Percentiles rank a stretch among this genome's conserved stretches.
Evolutionary conservation across 805 yeast species (phyloP).

Genomic region (Zygosaccharomyces gambellarensis): DNA sequence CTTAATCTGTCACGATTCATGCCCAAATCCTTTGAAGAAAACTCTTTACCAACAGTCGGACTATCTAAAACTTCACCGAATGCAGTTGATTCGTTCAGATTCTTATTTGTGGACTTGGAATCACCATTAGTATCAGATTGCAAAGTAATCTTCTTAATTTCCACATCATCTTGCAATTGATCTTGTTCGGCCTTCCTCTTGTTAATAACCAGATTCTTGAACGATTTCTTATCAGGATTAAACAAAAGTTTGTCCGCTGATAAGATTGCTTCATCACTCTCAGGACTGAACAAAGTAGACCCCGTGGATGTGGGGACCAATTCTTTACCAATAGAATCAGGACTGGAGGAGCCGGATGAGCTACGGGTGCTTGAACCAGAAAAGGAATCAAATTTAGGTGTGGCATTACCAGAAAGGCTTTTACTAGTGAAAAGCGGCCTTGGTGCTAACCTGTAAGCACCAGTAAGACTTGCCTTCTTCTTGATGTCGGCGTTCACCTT

Average conservation of each 20-base stretch:
- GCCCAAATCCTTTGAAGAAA: conserved; percentile 6
- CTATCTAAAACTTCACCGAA: conserved; percentile 12
- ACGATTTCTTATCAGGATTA: conserved; percentile 30
- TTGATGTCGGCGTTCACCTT: conserved; percentile 46
- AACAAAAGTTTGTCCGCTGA: conserved; percentile 22
- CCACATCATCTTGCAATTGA: conserved; percentile 9
- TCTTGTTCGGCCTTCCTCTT: conserved; percentile 17
- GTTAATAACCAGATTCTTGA: conserved; percentile 28
- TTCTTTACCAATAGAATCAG: conserved; percentile 17
- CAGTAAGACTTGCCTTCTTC: conserved; percentile 54
- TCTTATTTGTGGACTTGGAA: conserved; percentile 3
- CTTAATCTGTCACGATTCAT: conserved; percentile 5
- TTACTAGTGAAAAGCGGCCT: conserved; percentile 45
- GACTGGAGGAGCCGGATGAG: conserved; percentile 11
- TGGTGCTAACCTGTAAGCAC: conserved; percentile 63
- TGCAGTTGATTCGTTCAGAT: conserved; percentile 7
- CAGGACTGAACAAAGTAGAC: conserved; percentile 11
- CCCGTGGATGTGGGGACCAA: conserved; percentile 11
- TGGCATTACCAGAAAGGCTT: conserved; percentile 4
- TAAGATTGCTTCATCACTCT: conserved; percentile 23
- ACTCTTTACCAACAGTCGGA: conserved; percentile 12
- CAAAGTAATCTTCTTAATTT: conserved; percentile 18
- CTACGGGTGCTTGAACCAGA: conserved; percentile 5
- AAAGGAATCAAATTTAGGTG: conserved; percentile 1
- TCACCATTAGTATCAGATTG: conserved; percentile 10